phyloP scores from a whole-genome alignment of 805 yeast genomes.

The Starmerella riodocensis region DNA sequence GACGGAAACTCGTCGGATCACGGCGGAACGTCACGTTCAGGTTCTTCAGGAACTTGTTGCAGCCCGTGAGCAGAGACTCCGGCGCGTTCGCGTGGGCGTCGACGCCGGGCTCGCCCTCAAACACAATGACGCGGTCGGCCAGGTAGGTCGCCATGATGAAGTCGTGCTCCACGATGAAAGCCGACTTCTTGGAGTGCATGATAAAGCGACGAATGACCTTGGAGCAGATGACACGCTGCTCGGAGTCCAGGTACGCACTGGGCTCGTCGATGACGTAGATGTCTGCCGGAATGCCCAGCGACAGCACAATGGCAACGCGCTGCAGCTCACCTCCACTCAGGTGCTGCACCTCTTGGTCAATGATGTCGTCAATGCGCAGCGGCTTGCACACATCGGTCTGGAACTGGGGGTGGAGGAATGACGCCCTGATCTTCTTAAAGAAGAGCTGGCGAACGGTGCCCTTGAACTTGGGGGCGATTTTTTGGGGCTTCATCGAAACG shows the following conservation, averaged over 20 bases:
- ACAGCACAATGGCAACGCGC: constrained; percentile 93
- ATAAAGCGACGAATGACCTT: constrained; percentile 96
- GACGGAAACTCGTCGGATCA: constrained; percentile 96
- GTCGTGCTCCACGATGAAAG: constrained; percentile 99
- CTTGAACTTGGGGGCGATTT: constrained; percentile 95
- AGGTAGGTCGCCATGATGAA: constrained; percentile 99
- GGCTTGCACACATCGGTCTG: constrained; percentile 98
- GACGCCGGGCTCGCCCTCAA: constrained; percentile 87
- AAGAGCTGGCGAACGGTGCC: constrained; percentile 98
- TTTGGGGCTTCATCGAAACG: constrained; percentile 97
- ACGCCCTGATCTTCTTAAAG: constrained; percentile 88
- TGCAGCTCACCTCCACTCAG: constrained; percentile 99
- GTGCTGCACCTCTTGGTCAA: constrained; percentile 95
- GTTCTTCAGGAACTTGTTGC: constrained; percentile 92
- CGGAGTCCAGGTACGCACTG: constrained; percentile 96
- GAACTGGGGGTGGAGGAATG: constrained; percentile 91
- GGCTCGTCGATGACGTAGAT: constrained; percentile 97
- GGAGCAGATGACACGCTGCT: constrained; percentile 98
- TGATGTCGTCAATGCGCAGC: constrained; percentile 77
- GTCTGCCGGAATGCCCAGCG: constrained; percentile 91
- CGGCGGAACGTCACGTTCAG: constrained; percentile 97
- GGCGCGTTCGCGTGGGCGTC: constrained; percentile 78
- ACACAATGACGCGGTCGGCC: constrained; percentile 97
- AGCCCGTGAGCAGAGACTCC: constrained; percentile 88
- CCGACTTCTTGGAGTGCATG: constrained; percentile 92